phyloP scores from a whole-genome alignment of 345 rosid species.

The Lumnitzera racemosa region DNA sequence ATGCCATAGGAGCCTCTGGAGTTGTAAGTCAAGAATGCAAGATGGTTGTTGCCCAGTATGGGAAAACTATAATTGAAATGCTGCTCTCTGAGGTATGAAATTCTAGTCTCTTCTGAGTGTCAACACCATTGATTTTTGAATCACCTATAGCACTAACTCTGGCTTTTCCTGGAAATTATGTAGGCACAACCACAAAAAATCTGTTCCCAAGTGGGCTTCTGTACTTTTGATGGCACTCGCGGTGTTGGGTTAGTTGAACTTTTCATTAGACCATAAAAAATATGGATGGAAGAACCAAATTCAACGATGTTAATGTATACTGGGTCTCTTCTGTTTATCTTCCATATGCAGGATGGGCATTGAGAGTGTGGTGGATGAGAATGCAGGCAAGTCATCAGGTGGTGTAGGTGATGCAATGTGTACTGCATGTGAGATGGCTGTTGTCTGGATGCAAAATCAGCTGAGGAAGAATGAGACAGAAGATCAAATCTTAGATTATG shows the following conservation, averaged over 20 bases:
- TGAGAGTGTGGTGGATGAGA: conserved; percentile 47
- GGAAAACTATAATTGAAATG: conserved; percentile 56
- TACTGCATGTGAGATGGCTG: conserved; percentile 82
- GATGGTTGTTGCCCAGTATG: conserved; percentile 54
- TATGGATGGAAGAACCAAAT: neutral
- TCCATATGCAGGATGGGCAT: conserved; percentile 49
- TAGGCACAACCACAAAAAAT: conserved; percentile 67
- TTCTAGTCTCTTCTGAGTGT: neutral
- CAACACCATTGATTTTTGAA: neutral
- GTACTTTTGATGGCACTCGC: conserved; percentile 60
- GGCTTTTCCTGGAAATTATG: conserved; percentile 1
- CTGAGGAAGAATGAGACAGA: conserved; percentile 57
- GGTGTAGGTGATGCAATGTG: conserved; percentile 49
- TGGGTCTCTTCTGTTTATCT: neutral
- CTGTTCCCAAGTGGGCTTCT: conserved; percentile 75
- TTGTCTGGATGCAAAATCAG: conserved; percentile 88
- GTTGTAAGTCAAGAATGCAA: conserved; percentile 69
- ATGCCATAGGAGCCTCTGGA: conserved; percentile 82
- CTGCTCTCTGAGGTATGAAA: conserved; percentile 44
- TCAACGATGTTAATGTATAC: too few species aligned
- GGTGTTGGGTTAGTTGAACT: conserved; percentile 54
- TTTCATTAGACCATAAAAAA: neutral
- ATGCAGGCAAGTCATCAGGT: conserved; percentile 32
- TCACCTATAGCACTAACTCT: neutral
- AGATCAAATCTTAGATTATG: conserved; percentile 67